Evolutionary conservation across 2,329 filamentous ascomycete genomes (phyloP), one percentile per base, ranked within the genome.

Genomic region (Seiridium cupressi): DNA sequence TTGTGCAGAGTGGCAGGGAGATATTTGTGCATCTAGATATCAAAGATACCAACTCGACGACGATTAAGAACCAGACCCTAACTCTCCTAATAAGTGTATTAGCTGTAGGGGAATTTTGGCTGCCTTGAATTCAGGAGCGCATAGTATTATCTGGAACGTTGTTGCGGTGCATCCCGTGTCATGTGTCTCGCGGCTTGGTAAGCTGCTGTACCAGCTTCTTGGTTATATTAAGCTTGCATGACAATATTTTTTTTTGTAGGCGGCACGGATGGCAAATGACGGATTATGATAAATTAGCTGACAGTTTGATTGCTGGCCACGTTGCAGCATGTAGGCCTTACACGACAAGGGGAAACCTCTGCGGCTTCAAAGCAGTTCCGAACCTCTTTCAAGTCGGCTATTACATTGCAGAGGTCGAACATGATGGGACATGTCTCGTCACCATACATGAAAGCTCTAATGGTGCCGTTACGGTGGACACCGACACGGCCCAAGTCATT

Each of bases 241-340:
- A 26, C 18, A 26, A 26, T 26, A 1, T 26, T 26, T 26, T 26
- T 26, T 26, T 26, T 26, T 2, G 18, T 26, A 26, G 71, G 62
- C 82, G 79, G 80, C 72, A 81, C 61, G 66, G 69, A 1, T 82
- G 79, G 79, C 57, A 56, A 1, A 71, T 74, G 18, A 71, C 65
- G 0, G 72, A 76, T 34, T 81, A 76, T 56, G 73, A 81, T 59
- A 59, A 69, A 31, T 72, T 82, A 11, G 79, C 78, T 3, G 74
- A 74, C 0, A 68, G 74, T 4, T 62, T 79, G 3, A 70, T 80
- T 44, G 75, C 75, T 3, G 77, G 77, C 1, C 75, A 80, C 66
- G 62, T 79, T 35, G 78, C 79, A 57, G 77, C 79, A 62, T 79
- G 77, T 63, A 74, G 72, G 4, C 69, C 75, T 1, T 82, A 81